These are phyloP conservation scores for Coemansia sp. DNA, from an alignment of 192 early-diverging fungal genomes.

Conservation along the genomic window DNA sequence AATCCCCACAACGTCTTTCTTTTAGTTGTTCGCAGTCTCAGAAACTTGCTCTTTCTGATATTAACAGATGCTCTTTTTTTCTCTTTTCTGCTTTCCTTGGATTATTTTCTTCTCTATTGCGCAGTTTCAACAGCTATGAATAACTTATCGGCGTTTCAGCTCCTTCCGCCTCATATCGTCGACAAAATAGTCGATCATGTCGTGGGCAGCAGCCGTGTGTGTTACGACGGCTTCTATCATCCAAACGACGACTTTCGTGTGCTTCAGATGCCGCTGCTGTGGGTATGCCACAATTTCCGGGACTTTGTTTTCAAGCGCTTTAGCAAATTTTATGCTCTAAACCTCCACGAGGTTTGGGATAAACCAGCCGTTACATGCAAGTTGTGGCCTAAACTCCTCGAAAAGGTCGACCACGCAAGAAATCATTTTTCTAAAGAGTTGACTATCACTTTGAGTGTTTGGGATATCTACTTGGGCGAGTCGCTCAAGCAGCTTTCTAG, in stretches of 20 bases:
- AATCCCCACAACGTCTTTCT: too few relatives aligned
- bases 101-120: not conserved
- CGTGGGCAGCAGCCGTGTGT: not conserved
- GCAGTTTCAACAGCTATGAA: not conserved
- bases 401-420: not conserved
- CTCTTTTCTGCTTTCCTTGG: not conserved
- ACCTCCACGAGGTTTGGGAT: not conserved
- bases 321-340: not conserved
- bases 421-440: not conserved
- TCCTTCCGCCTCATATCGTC: not conserved
- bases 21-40: too few relatives aligned
- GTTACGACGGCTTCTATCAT: not conserved
- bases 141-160: not conserved
- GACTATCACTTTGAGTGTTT: not conserved
- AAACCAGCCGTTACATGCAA: not conserved
- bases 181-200: not conserved
- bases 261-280: not conserved
- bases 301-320: not conserved
- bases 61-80: not conserved
- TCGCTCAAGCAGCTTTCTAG: not conserved
- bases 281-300: not conserved
- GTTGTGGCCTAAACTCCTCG: not conserved
- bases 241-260: not conserved
- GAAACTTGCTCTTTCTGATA: too few relatives aligned
- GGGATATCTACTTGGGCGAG: not conserved